phyloP scores from a whole-genome alignment of 495 filamentous ascomycete genomes.

The Melanomma pulvis-pyrius region DNA sequence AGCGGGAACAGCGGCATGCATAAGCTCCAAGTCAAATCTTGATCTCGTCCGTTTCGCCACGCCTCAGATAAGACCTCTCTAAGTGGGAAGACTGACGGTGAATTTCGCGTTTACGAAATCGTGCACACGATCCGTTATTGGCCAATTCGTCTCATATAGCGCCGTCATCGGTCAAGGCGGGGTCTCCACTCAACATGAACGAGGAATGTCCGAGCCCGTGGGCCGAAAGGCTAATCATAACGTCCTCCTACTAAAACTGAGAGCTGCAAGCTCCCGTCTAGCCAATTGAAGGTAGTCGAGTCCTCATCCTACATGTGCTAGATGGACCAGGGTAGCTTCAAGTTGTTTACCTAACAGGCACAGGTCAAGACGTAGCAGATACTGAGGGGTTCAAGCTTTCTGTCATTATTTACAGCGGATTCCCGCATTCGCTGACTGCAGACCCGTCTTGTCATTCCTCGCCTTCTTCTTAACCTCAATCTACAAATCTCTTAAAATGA shows the following conservation, averaged over 20 bases:
- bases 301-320: not conserved
- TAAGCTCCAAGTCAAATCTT: conserved; percentile 1
- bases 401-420: conserved; percentile 22
- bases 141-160: conserved; percentile 1
- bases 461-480: conserved; percentile 12
- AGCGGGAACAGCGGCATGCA: conserved; percentile 27
- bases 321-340: conserved; percentile 25
- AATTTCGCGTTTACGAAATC: conserved; percentile 34
- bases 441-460: conserved; percentile 9
- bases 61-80: conserved; percentile 19
- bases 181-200: conserved; percentile 16
- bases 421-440: conserved; percentile 7
- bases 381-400: conserved; percentile 13
- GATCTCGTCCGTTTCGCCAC: conserved; percentile 4
- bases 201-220: not conserved
- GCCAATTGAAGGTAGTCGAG: conserved; percentile 1
- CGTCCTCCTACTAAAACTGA: conserved; percentile 2
- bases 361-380: conserved; percentile 24
- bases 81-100: conserved; percentile 4
- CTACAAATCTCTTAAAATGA: conserved; percentile 32
- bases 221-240: conserved; percentile 13
- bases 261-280: not conserved
- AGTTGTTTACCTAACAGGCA: conserved; percentile 39
- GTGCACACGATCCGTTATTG: conserved; percentile 17
- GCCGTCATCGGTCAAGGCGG: conserved; percentile 20